phyloP scores from a whole-genome alignment of 371 early-diverging fungal species.

The Actinomortierella ambigua region DNA sequence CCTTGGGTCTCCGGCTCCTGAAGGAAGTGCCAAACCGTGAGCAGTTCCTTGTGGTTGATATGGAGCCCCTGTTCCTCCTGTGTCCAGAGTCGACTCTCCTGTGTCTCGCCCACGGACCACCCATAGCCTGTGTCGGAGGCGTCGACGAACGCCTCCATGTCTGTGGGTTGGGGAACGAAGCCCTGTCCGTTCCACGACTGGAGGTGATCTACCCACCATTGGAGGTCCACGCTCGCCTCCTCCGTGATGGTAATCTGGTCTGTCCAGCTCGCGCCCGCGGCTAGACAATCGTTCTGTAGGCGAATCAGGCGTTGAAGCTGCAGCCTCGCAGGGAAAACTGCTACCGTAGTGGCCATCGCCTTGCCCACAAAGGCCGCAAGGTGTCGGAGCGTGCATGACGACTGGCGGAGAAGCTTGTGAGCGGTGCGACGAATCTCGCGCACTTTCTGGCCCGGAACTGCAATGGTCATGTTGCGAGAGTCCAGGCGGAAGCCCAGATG shows the following conservation, averaged over 20 bases:
- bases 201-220: conserved; percentile 10
- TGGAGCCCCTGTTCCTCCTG: not conserved
- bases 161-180: conserved; percentile 4
- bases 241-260: not conserved
- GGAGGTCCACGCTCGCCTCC: conserved; percentile 2
- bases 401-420: conserved; percentile 5
- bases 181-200: conserved; percentile 7
- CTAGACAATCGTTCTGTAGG: not conserved
- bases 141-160: conserved; percentile 10
- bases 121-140: conserved; percentile 5
- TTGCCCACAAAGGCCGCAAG: conserved; percentile 11
- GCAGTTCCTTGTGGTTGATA: conserved; percentile 22
- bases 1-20: too few relatives aligned
- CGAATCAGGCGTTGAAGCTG: not conserved
- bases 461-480: conserved; percentile 5
- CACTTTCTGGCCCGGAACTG: conserved; percentile 3
- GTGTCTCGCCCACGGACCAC: not conserved
- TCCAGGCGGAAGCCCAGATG: conserved; percentile 27
- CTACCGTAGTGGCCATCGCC: conserved; percentile 5
- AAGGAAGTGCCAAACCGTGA: conserved; percentile 12
- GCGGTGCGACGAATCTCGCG: conserved; percentile 8
- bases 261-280: not conserved
- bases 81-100: not conserved
- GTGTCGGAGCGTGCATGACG: conserved; percentile 1
- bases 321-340: not conserved